Conservation (phyloP, 768 basidiomycete species). For the Lactifluus volemus region DNA sequence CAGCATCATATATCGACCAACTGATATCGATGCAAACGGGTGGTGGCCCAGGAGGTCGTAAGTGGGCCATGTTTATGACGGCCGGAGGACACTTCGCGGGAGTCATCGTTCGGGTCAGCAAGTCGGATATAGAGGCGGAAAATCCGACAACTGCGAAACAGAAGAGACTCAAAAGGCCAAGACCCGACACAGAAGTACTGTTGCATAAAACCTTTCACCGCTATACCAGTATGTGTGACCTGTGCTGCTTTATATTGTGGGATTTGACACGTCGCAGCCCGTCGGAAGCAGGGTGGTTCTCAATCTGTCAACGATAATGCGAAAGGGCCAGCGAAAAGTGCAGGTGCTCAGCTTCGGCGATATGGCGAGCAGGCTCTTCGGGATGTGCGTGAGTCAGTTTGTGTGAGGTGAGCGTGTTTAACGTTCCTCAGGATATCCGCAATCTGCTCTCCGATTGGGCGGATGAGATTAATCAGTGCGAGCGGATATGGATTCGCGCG, state of each 20-base stretch:
- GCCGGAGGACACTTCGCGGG: conserved; percentile 99
- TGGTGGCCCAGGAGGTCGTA: conserved; percentile 45
- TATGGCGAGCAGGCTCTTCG: conserved; percentile 91
- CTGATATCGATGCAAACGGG: conserved; percentile 56
- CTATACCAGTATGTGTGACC: conserved; percentile 75
- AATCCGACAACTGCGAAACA: conserved; percentile 27
- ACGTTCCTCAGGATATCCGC: conserved; percentile 66
- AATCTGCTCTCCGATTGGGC: conserved; percentile 76
- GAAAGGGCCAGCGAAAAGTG: conserved; percentile 88
- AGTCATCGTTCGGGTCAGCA: conserved; percentile 67
- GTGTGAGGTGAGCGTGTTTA: not conserved
- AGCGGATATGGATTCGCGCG: conserved; percentile 87
- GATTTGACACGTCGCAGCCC: conserved; percentile 43
- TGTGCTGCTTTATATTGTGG: not conserved
- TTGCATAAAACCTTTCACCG: conserved; percentile 95
- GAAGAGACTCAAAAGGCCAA: conserved; percentile 47
- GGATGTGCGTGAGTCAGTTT: conserved; percentile 48
- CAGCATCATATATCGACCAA: conserved; percentile 45
- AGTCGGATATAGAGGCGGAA: conserved; percentile 35
- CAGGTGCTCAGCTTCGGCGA: conserved; percentile 86
- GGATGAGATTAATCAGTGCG: conserved; percentile 78
- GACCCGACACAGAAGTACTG: conserved; percentile 73
- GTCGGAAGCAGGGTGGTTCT: conserved; percentile 94
- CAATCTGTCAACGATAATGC: conserved; percentile 89
- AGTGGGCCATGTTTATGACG: conserved; percentile 93